Percentiles rank a stretch among this genome's conserved stretches.
Evolutionary conservation across 140 eudicot genomes (phyloP).

Genomic region (Bidens hawaiensis): DNA sequence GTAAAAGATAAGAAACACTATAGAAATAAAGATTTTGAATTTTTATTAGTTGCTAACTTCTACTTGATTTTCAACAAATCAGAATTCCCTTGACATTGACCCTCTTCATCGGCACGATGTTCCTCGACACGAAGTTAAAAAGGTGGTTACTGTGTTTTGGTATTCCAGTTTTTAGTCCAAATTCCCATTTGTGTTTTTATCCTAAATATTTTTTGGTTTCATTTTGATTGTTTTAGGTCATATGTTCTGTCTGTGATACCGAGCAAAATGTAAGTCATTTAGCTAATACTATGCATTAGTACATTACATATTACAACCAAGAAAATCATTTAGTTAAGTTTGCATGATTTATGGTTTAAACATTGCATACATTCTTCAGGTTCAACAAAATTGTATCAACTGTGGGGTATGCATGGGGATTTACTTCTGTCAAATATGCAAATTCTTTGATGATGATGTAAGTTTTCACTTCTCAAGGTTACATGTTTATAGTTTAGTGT

Average conservation of each 20-base stretch:
- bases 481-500: background rate
- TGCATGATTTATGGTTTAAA: background rate
- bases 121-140: conserved; percentile 72
- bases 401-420: conserved; percentile 82
- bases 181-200: conserved; percentile 4
- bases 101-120: conserved; percentile 56
- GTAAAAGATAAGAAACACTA: background rate
- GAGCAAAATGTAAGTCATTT: conserved; percentile 74
- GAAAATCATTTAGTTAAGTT: background rate
- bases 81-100: conserved; percentile 53
- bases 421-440: conserved; percentile 65
- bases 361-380: conserved; percentile 31
- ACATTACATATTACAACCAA: background rate
- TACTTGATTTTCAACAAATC: conserved; percentile 9
- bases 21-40: background rate
- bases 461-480: conserved; percentile 32
- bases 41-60: conserved; percentile 3
- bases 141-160: conserved; percentile 33
- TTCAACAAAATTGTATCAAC: conserved; percentile 51
- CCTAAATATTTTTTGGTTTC: conserved; percentile 4
- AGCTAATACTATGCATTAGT: no score
- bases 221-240: conserved; percentile 47
- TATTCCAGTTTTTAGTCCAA: background rate
- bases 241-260: conserved; percentile 59
- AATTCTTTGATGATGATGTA: conserved; percentile 79